Evolutionary conservation across 2,329 filamentous ascomycete species (phyloP), one percentile per base, ranked within the genome.

Genomic region (Botrytis hyacinthi): DNA sequence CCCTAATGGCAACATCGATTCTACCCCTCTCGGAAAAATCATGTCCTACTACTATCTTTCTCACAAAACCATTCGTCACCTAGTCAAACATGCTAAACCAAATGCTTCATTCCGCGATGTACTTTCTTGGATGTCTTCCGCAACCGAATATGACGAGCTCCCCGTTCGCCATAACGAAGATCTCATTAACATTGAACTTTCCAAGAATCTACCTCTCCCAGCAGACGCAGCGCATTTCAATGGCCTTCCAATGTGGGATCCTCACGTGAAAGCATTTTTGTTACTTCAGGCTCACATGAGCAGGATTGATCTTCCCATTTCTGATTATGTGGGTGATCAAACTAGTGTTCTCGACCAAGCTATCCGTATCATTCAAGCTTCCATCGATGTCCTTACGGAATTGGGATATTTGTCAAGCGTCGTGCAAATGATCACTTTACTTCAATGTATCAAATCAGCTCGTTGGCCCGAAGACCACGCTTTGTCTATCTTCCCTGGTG

Each of bases 31-130:
- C 10, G 96, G 96, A 79, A 98, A 97, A 85, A 98, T 99, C 80
- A 98, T 98, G 94, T 97, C 93, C 82, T 99, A 98, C 86, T 99
- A 99, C 86, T 99, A 99, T 81, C 90, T 96, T 66, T 97, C 95
- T 0, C 96, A 99, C 84, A 93, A 93, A 83, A 99, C 96, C 0
- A 94, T 99, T 79, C 93, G 96, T 1, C 91, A 94, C 79, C 88
- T 99, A 10, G 89, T 93, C 76, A 87, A 89, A 65, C 88, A 95
- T 77, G 93, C 92, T 37, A 95, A 93, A 79, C 88, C 90, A 0
- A 84, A 90, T 29, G 93, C 93, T 2, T 89, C 87, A 1, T 97
- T 99, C 81, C 87, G 91, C 18, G 93, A 98, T 77, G 94, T 91
- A 0, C 86, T 99, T 1, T 90, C 91, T 7, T 98, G 95, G 95